A percentile compares a stretch with the other conserved stretches of the same genome.
Evolutionary conservation across 371 early-diverging fungal genomes (phyloP).

Genomic region (Massospora cicadina): DNA sequence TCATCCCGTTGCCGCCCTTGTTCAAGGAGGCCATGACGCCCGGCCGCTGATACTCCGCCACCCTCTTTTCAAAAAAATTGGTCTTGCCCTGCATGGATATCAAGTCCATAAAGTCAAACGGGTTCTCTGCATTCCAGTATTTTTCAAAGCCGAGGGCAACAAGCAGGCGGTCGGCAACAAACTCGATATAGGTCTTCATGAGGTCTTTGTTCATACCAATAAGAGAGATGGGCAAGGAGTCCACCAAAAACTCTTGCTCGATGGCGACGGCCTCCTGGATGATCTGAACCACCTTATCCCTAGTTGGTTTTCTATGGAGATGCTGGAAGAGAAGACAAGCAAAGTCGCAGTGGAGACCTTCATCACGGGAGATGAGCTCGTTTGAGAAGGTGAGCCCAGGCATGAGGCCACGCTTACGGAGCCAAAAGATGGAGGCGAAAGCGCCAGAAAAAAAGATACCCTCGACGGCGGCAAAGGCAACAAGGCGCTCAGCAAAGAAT

Average conservation of each 20-base stretch:
- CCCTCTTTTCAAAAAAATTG: slow-evolving; percentile 99
- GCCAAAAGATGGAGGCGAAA: slow-evolving; percentile 99
- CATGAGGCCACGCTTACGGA: slow-evolving; percentile 99
- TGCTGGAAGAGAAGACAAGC: slow-evolving; percentile 94
- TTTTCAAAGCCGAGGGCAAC: slow-evolving; percentile 81
- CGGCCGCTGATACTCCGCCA: slow-evolving; percentile 97
- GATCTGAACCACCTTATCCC: slow-evolving; percentile 52
- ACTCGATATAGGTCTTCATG: slow-evolving; percentile 99
- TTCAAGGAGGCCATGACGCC: slow-evolving; percentile 56
- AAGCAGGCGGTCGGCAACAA: slow-evolving; percentile 95
- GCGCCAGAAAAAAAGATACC: slow-evolving; percentile 99
- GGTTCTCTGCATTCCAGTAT: slow-evolving; percentile 82
- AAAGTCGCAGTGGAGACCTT: slow-evolving; percentile 99
- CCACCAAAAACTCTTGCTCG: slow-evolving; percentile 94
- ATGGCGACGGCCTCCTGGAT: slow-evolving; percentile 89
- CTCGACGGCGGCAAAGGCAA: slow-evolving; percentile 99
- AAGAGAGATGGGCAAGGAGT: slow-evolving; percentile 84
- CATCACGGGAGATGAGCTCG: slow-evolving; percentile 98
- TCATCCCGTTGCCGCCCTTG: slow-evolving; percentile 19
- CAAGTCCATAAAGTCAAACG: slow-evolving; percentile 99
- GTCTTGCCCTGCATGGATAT: slow-evolving; percentile 99
- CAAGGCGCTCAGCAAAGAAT: slow-evolving; percentile 89
- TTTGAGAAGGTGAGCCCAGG: slow-evolving; percentile 99
- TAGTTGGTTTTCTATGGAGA: slow-evolving; percentile 58
- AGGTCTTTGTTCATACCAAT: slow-evolving; percentile 97